Percentiles rank a stretch among this genome's conserved stretches.
Evolutionary conservation across 805 yeast genomes (phyloP).

Genomic region (Pichia deserticola): DNA sequence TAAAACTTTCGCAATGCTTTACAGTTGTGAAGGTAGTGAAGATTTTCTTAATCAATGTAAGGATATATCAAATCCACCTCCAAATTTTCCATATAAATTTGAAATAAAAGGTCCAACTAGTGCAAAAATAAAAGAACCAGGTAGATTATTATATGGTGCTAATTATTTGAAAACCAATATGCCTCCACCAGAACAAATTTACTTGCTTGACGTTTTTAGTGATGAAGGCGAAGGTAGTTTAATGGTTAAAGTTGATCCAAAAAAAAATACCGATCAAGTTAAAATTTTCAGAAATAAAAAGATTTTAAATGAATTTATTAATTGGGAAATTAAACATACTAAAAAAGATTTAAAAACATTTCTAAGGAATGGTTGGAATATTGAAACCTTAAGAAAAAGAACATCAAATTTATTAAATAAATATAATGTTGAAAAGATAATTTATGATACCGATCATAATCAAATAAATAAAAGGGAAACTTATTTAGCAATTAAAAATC

Average conservation of each 20-base stretch:
- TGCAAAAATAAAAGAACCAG: constrained; percentile 22
- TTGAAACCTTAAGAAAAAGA: constrained; percentile 5
- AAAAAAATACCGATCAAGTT: constrained; percentile 8
- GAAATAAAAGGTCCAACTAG: constrained; percentile 20
- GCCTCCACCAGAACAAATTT: constrained; percentile 27
- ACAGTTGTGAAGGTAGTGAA: constrained; percentile 16
- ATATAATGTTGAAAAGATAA: constrained; percentile 7
- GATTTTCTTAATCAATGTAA: constrained; percentile 7
- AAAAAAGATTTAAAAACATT: constrained; percentile 8
- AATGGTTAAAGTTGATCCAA: constrained; percentile 20
- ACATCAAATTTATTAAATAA: constrained; percentile 5
- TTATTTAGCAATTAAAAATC: constrained; percentile 1
- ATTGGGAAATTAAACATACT: constrained; percentile 11
- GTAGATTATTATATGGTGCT: constrained; percentile 29
- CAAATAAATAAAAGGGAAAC: constrained; percentile 1
- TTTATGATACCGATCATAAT: background rate
- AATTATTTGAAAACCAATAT: constrained; percentile 27
- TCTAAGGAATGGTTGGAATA: constrained; percentile 17
- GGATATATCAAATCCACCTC: background rate
- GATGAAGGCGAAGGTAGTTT: constrained; percentile 7
- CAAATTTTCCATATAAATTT: constrained; percentile 16
- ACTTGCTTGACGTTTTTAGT: constrained; percentile 11
- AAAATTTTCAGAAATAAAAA: constrained; percentile 10
- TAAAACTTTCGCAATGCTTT: constrained; percentile 11
- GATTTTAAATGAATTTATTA: constrained; percentile 14